Evolutionary conservation across 371 early-diverging fungal species (phyloP).

Genomic region (Zychaea mexicana): DNA sequence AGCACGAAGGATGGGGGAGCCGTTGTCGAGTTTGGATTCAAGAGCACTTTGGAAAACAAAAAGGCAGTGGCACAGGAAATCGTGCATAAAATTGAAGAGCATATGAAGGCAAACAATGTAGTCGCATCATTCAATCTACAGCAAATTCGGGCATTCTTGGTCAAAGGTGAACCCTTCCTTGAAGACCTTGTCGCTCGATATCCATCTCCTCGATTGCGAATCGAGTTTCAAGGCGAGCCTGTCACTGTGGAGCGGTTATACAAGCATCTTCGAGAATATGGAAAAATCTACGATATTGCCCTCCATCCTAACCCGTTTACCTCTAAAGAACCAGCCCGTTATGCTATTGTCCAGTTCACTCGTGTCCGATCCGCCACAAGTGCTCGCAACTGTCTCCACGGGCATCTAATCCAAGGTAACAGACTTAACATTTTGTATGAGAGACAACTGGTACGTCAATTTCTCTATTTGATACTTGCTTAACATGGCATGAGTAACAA

Average conservation of each 20-base stretch:
- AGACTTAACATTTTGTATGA: conserved; percentile 76
- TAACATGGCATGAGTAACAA: neutral
- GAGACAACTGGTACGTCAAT: conserved; percentile 45
- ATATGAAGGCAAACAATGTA: conserved; percentile 40
- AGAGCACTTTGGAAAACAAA: conserved; percentile 27
- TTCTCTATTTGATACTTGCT: neutral
- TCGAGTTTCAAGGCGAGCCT: conserved; percentile 78
- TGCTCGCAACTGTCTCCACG: conserved; percentile 90
- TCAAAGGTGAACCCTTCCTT: conserved; percentile 82
- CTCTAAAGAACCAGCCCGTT: conserved; percentile 76
- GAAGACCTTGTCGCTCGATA: conserved; percentile 85
- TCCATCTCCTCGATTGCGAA: conserved; percentile 66
- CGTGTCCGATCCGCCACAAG: conserved; percentile 79
- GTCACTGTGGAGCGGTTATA: conserved; percentile 73
- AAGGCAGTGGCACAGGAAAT: conserved; percentile 32
- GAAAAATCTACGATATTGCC: conserved; percentile 80
- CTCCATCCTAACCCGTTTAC: conserved; percentile 50
- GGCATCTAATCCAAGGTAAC: conserved; percentile 67
- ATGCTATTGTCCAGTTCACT: conserved; percentile 78
- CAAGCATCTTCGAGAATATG: conserved; percentile 76
- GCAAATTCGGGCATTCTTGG: conserved; percentile 62
- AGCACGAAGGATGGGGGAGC: conserved; percentile 57
- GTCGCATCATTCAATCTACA: conserved; percentile 67
- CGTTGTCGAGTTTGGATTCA: conserved; percentile 40
- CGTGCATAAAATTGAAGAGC: conserved; percentile 26